A percentile compares a stretch with the other conserved stretches of the same genome.
These are phyloP conservation scores for Bombardia bombarda DNA, from an alignment of 495 filamentous ascomycete genomes.

Conservation along the genomic window DNA sequence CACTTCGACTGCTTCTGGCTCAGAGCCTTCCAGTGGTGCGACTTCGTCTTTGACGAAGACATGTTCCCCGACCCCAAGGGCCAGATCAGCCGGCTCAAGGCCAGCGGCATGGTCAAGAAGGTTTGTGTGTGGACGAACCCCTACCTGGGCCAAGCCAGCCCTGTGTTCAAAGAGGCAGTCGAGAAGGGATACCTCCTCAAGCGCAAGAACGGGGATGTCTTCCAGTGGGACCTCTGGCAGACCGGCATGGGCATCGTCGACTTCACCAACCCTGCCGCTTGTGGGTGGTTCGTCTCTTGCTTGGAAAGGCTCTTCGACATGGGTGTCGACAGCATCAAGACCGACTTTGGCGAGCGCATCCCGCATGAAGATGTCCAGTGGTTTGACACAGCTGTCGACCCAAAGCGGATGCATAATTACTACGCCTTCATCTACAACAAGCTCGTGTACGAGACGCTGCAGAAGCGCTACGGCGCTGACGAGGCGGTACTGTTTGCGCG, in stretches of 20 bases:
- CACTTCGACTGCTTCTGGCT: slow-evolving; percentile 67
- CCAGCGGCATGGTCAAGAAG: slow-evolving; percentile 45
- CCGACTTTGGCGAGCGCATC: slow-evolving; percentile 67
- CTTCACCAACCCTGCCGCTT: slow-evolving; percentile 63
- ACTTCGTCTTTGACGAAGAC: slow-evolving; percentile 60
- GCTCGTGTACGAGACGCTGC: slow-evolving; percentile 57
- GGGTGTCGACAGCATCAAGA: slow-evolving; percentile 65
- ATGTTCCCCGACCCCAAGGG: slow-evolving; percentile 62
- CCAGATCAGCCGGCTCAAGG: slow-evolving; percentile 54
- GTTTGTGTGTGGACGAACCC: slow-evolving; percentile 70
- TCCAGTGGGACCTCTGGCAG: slow-evolving; percentile 71
- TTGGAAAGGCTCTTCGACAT: slow-evolving; percentile 53
- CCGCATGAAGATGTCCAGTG: slow-evolving; percentile 54
- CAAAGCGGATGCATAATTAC: slow-evolving; percentile 65
- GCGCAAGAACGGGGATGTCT: slow-evolving; percentile 60
- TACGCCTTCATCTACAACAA: slow-evolving; percentile 66
- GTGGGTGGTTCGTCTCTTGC: slow-evolving; percentile 50
- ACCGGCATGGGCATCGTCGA: slow-evolving; percentile 68
- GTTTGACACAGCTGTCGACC: slow-evolving; percentile 47
- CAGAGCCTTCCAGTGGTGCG: slow-evolving; percentile 62
- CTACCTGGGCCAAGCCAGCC: slow-evolving; percentile 60
- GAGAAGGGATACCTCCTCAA: slow-evolving; percentile 62
- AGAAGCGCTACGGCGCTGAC: slow-evolving; percentile 46
- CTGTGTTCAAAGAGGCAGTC: slow-evolving; percentile 55
- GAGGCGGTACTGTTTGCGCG: slow-evolving; percentile 63